Conservation (phyloP, 257 asterid species). For the Solanum virginianum region DNA sequence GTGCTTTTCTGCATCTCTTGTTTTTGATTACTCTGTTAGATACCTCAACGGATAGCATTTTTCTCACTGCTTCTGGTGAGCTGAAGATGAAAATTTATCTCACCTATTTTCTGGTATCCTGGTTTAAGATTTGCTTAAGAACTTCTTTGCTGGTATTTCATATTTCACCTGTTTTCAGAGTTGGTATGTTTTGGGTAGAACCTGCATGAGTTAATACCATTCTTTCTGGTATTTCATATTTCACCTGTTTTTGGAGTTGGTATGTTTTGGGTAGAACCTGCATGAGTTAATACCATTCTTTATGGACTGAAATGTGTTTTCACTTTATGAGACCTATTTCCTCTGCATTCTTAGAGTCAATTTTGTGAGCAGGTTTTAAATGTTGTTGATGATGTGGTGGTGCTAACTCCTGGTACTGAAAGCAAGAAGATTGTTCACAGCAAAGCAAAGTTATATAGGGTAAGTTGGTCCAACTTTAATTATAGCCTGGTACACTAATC, state of each 20-base stretch:
- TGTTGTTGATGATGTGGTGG: background rate
- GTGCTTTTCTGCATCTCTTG: too few species aligned
- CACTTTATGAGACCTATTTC: background rate
- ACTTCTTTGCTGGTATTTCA: background rate
- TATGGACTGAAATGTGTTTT: background rate
- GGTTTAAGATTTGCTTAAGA: background rate
- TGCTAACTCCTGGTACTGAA: background rate
- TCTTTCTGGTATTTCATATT: background rate
- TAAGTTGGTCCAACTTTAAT: background rate
- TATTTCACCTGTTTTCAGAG: background rate
- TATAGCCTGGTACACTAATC: background rate
- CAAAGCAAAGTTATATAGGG: background rate
- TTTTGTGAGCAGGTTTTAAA: background rate
- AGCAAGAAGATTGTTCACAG: background rate
- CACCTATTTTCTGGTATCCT: background rate
- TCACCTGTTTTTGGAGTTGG: background rate
- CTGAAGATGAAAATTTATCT: background rate
- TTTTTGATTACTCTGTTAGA: background rate
- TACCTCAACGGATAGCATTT: background rate
- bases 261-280: background rate
- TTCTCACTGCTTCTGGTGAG: background rate
- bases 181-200: background rate
- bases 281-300: background rate
- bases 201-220: background rate
- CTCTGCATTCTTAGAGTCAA: background rate